These are phyloP conservation scores for Bifiguratus adelaidae DNA, from an alignment of 192 early-diverging fungal genomes.

Conservation along the genomic window DNA sequence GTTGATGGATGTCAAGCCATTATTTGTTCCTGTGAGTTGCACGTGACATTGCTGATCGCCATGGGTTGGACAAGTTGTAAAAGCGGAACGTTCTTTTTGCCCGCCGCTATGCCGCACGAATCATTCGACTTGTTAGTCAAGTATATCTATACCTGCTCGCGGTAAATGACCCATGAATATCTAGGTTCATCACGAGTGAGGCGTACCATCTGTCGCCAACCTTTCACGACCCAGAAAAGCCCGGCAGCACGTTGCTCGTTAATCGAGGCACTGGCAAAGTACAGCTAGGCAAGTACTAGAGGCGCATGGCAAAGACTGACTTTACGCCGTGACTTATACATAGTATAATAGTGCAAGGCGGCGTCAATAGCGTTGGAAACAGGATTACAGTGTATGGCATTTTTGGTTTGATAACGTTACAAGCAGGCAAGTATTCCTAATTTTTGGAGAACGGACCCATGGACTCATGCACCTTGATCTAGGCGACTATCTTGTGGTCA, in stretches of 20 bases:
- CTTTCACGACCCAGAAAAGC: slow-evolving; percentile 27
- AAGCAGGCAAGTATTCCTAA: slow-evolving; percentile 40
- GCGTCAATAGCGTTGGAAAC: too few relatives aligned
- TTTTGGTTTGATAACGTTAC: slow-evolving; percentile 57
- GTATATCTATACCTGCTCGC: not conserved
- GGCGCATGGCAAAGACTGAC: too few relatives aligned
- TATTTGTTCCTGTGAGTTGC: too few relatives aligned
- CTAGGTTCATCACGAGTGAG: slow-evolving; percentile 42
- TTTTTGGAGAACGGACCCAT: not conserved
- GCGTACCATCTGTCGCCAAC: slow-evolving; percentile 46
- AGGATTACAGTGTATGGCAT: slow-evolving; percentile 70
- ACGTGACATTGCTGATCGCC: too few relatives aligned
- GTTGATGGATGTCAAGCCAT: too few relatives aligned
- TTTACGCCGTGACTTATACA: too few relatives aligned
- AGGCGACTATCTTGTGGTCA: slow-evolving; percentile 72
- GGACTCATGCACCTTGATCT: not conserved
- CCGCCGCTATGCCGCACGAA: not conserved
- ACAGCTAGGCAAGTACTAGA: too few relatives aligned
- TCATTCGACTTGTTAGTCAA: slow-evolving; percentile 1
- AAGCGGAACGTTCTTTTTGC: too few relatives aligned
- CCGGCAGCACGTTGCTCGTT: slow-evolving; percentile 47
- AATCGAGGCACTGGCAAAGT: slow-evolving; percentile 28
- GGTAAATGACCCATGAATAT: not conserved
- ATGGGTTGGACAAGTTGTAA: too few relatives aligned
- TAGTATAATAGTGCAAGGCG: too few relatives aligned